phyloP scores from a whole-genome alignment of 495 filamentous ascomycete species.

The Neurospora sp. region DNA sequence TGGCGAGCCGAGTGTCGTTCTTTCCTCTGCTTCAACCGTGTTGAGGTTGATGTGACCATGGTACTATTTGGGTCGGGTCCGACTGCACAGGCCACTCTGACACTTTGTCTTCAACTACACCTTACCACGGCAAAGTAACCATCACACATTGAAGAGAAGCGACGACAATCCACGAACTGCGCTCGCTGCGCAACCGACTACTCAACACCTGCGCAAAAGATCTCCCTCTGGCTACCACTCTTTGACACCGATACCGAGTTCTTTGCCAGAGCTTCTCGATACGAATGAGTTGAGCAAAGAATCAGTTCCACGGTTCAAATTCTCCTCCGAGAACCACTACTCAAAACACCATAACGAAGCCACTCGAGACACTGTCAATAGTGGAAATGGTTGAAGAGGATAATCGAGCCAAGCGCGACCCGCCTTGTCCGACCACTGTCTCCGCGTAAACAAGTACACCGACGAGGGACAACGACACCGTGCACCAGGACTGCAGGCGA shows the following conservation, averaged over 20 bases:
- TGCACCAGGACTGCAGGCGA: not conserved
- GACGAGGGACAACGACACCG: not conserved
- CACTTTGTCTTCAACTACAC: not conserved
- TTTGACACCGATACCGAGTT: not conserved
- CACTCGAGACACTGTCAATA: not conserved
- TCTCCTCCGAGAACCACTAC: not conserved
- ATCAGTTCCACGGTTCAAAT: too few species aligned
- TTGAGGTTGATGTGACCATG: not conserved
- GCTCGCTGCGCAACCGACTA: not conserved
- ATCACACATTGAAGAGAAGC: not conserved
- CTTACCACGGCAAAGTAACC: not conserved
- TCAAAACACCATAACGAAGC: not conserved
- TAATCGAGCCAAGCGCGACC: not conserved
- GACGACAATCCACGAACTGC: not conserved
- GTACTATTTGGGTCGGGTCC: not conserved
- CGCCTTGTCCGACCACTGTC: not conserved
- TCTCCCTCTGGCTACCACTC: not conserved
- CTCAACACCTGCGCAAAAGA: not conserved
- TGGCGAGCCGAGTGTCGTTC: not conserved
- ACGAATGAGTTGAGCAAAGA: too few species aligned
- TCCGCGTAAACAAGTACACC: not conserved
- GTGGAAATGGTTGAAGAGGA: not conserved
- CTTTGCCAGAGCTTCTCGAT: not conserved
- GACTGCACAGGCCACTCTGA: not conserved
- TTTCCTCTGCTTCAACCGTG: not conserved